Conservation (phyloP, 1,139 yeast species). For the Pichia terricola region DNA sequence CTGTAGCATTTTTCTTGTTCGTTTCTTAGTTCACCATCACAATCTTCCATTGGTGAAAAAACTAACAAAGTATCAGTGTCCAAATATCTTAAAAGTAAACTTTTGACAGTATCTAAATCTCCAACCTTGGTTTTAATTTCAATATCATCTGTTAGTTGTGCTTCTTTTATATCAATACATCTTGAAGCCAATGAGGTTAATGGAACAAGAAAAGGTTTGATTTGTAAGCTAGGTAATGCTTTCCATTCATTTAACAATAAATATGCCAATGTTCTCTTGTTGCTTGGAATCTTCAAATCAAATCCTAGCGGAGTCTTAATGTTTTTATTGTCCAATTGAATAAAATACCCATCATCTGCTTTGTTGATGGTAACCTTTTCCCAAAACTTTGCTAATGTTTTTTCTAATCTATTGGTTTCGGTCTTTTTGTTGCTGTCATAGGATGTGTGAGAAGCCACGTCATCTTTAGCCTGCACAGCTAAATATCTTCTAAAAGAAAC, state of each 20-base stretch:
- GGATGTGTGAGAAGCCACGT: constrained; percentile 17
- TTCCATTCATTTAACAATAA: constrained; percentile 86
- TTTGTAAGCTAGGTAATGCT: constrained; percentile 55
- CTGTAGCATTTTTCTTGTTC: constrained; percentile 70
- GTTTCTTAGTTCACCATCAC: constrained; percentile 68
- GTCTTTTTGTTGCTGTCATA: constrained; percentile 44
- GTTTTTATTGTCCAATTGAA: constrained; percentile 66
- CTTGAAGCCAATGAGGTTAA: constrained; percentile 81
- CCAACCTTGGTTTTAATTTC: constrained; percentile 55
- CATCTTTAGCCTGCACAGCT: constrained; percentile 2
- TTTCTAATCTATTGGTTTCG: constrained; percentile 63
- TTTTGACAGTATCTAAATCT: constrained; percentile 42
- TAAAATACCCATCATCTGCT: constrained; percentile 21
- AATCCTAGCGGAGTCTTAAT: constrained; percentile 81
- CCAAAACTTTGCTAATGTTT: constrained; percentile 77
- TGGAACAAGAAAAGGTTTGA: constrained; percentile 76
- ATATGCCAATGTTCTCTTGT: constrained; percentile 57
- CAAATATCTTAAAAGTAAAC: constrained; percentile 61
- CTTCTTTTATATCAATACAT: constrained; percentile 57
- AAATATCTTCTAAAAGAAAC: background rate
- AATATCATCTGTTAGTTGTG: constrained; percentile 30
- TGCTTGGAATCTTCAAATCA: constrained; percentile 51
- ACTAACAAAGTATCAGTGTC: constrained; percentile 92
- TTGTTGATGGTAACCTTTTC: constrained; percentile 50
- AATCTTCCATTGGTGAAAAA: constrained; percentile 73